A percentile compares a stretch with the other conserved stretches of the same genome.
Conservation (phyloP, 306 rosid genomes). For the Rubus idaeus region DNA sequence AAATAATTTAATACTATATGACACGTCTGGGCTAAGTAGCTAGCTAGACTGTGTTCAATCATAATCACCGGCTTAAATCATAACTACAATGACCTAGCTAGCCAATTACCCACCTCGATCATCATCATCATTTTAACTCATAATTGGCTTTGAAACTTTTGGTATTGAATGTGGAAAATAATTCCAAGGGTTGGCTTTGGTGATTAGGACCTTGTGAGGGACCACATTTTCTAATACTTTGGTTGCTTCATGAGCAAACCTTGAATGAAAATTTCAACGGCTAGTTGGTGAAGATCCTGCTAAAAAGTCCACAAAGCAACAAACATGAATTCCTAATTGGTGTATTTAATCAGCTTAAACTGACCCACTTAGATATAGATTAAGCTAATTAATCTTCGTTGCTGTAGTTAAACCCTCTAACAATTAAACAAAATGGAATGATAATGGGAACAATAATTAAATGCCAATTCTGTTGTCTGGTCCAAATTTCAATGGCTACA, state of each 20-base stretch:
- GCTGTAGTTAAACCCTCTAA: not conserved
- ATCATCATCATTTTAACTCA: not conserved
- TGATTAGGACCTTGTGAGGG: conserved; percentile 32
- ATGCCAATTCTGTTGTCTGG: not conserved
- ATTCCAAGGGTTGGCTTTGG: conserved; percentile 6
- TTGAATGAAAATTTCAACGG: conserved; percentile 50
- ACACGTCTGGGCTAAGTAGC: conserved; percentile 10
- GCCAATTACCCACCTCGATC: conserved; percentile 18
- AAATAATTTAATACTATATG: not conserved
- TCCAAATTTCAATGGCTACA: conserved; percentile 10
- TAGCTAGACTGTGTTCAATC: not conserved
- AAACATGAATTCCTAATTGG: conserved; percentile 32
- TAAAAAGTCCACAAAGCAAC: conserved; percentile 72
- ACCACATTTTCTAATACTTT: conserved; percentile 30
- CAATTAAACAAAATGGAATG: not conserved
- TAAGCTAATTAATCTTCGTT: conserved; percentile 2
- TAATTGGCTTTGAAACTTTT: not conserved
- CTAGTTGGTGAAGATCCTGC: conserved; percentile 68
- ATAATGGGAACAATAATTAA: not conserved
- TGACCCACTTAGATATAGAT: conserved; percentile 13
- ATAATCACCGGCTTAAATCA: not conserved
- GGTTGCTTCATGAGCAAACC: conserved; percentile 27
- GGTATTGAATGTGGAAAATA: conserved; percentile 22
- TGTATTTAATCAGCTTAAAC: conserved; percentile 52
- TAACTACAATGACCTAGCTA: not conserved